A percentile compares a stretch with the other conserved stretches of the same genome.
Evolutionary conservation across 345 rosid genomes (phyloP).

Genomic region (Boechera divaricarpa): DNA sequence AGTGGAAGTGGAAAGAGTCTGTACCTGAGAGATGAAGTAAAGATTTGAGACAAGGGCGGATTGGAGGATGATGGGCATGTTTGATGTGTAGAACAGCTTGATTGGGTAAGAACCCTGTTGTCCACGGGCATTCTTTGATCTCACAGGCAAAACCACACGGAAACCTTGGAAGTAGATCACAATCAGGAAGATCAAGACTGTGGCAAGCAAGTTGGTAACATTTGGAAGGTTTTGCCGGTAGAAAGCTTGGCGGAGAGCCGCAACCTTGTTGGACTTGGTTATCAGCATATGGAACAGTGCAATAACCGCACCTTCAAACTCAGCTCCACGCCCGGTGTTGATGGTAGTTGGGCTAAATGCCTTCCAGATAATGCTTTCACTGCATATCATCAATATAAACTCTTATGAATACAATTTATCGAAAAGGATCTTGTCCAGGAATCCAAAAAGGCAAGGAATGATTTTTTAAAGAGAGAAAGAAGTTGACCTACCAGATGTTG

Average conservation of each 20-base stretch:
- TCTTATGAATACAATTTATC: background rate
- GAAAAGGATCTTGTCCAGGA: background rate
- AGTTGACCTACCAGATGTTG: slow-evolving; percentile 67
- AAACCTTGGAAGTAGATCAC: slow-evolving; percentile 95
- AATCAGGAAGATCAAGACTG: slow-evolving; percentile 77
- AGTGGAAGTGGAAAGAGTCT: background rate
- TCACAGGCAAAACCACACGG: slow-evolving; percentile 88
- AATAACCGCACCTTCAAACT: slow-evolving; percentile 93
- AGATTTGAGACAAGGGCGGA: slow-evolving; percentile 85
- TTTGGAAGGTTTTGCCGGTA: slow-evolving; percentile 91
- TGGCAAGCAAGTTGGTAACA: slow-evolving; percentile 84
- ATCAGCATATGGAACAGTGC: slow-evolving; percentile 83
- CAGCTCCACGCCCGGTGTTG: slow-evolving; percentile 89
- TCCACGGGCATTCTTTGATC: slow-evolving; percentile 94
- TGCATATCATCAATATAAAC: slow-evolving; percentile 27
- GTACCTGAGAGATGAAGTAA: slow-evolving; percentile 89
- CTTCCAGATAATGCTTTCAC: slow-evolving; percentile 88
- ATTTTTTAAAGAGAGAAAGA: background rate
- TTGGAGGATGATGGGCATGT: slow-evolving; percentile 91
- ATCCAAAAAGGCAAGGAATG: background rate
- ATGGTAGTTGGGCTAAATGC: slow-evolving; percentile 92
- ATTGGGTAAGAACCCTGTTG: slow-evolving; percentile 93
- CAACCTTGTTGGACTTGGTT: slow-evolving; percentile 77
- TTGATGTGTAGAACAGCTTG: slow-evolving; percentile 87
- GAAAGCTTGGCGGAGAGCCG: slow-evolving; percentile 83